Base-by-base conservation (phyloP, 2,329 filamentous ascomycete genomes). In the Zelopaecilomyces penicillatus region DNA sequence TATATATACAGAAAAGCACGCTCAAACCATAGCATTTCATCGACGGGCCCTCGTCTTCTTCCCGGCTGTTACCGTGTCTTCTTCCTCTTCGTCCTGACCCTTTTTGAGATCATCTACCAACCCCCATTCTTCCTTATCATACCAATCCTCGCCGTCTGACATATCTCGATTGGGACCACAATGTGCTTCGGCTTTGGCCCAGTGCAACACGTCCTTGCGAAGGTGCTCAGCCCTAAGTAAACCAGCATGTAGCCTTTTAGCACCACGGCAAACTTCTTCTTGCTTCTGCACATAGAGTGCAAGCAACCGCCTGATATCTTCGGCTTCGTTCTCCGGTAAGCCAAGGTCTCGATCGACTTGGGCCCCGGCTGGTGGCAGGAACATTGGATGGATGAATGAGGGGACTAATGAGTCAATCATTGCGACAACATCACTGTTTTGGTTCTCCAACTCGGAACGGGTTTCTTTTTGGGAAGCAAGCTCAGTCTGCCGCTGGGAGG, bases 71-170 rank as follows among this genome's bases (percentile, higher is more conserved):
- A 70, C 67, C 48, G 68, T 72, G 50, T 89, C 85, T 59, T 91
- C 86, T 59, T 93, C 87, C 56, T 91, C 87, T 58, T 85, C 82
- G 50, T 89, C 85, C 55, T 86, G 82, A 0, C 87, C 87, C 66
- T 93, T 93, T 61, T 87, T 83, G 6, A 91, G 66, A 52, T 86
- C 82, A 49, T 85, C 83, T 6, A 78, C 75, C 40, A 93, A 62
- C 0, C 77, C 78, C 85, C 86, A 91, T 65, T 87, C 84, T 43
- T 87, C 83, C 57, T 78, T 78, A 63, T 94, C 87, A 58, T 89
- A 90, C 85, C 86, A 94, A 60, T 94, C 87, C 68, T 94, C 87
- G 8, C 86, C 86, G 59, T 94, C 87, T 41, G 84, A 89, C 82
- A 93, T 82, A 61, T 90, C 85, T 41, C 81, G 64, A 59, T 81